Evolutionary conservation across 352 stramenopile genomes (phyloP).

Genomic region (Phytophthora meadii): DNA sequence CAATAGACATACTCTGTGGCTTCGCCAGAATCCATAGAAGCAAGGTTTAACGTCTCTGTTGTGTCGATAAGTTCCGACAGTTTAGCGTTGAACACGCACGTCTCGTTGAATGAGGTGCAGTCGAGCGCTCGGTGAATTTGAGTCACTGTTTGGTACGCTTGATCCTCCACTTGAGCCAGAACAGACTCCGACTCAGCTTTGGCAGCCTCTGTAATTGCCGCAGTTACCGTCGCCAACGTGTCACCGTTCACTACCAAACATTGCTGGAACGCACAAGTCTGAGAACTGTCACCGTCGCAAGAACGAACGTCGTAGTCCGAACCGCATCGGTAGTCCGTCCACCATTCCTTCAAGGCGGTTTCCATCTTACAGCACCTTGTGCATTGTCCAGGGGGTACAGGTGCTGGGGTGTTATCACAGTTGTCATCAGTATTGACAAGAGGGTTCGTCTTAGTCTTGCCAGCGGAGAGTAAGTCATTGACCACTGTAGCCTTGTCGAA

Average conservation of each 20-base stretch:
- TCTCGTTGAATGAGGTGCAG: slow-evolving; percentile 49
- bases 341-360: slow-evolving; percentile 60
- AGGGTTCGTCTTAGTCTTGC: slow-evolving; percentile 43
- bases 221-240: slow-evolving; percentile 46
- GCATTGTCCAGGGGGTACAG: slow-evolving; percentile 45
- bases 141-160: slow-evolving; percentile 56
- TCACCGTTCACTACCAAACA: slow-evolving; percentile 64
- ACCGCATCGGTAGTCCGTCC: slow-evolving; percentile 68
- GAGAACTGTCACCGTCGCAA: slow-evolving; percentile 42
- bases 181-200: slow-evolving; percentile 43
- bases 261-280: slow-evolving; percentile 55
- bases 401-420: slow-evolving; percentile 38
- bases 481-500: slow-evolving; percentile 40
- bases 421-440: slow-evolving; percentile 15
- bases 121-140: slow-evolving; percentile 69
- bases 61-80: slow-evolving; percentile 51
- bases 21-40: slow-evolving; percentile 1
- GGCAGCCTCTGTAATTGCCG: slow-evolving; percentile 37
- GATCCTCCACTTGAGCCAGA: slow-evolving; percentile 37
- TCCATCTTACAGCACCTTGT: slow-evolving; percentile 57
- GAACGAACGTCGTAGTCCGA: slow-evolving; percentile 48
- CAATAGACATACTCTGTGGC: slow-evolving; percentile 63
- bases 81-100: slow-evolving; percentile 45
- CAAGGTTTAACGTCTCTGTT: slow-evolving; percentile 30
- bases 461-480: slow-evolving; percentile 27